Evolutionary conservation across 192 early-diverging fungal genomes (phyloP).

Genomic region (Entomortierella parvispora): DNA sequence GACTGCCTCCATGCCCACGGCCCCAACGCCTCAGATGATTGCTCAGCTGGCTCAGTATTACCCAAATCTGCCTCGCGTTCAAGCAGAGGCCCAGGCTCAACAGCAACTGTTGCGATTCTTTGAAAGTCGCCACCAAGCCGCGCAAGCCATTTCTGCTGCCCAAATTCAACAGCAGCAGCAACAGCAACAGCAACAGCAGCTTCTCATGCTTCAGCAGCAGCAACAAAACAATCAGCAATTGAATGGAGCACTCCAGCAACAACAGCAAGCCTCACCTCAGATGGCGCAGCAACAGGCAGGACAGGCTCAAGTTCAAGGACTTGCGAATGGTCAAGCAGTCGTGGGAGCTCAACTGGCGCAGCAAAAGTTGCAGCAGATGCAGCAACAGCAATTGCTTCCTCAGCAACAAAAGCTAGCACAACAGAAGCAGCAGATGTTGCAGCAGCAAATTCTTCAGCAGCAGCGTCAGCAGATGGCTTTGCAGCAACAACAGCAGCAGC

Average conservation of each 20-base stretch:
- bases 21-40: constrained; percentile 46
- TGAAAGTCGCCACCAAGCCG: constrained; percentile 45
- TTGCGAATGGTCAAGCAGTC: constrained; percentile 40
- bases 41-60: constrained; percentile 41
- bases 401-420: constrained; percentile 41
- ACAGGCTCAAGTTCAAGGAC: neutral
- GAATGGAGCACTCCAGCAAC: constrained; percentile 19
- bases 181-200: constrained; percentile 10
- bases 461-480: constrained; percentile 22
- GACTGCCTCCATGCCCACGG: constrained; percentile 24
- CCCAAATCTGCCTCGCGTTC: constrained; percentile 29
- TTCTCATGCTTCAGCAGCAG: constrained; percentile 6
- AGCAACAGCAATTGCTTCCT: constrained; percentile 36
- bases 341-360: constrained; percentile 30
- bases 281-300: constrained; percentile 16
- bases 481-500: constrained; percentile 20
- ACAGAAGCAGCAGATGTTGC: constrained; percentile 22
- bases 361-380: constrained; percentile 20
- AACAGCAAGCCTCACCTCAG: constrained; percentile 48
- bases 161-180: constrained; percentile 24
- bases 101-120: constrained; percentile 54
- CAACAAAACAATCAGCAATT: constrained; percentile 31
- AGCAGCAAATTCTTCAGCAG: constrained; percentile 31
- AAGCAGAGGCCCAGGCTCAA: constrained; percentile 46
- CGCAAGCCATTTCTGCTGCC: constrained; percentile 2